phyloP scores from a whole-genome alignment of 306 rosid species.

The Gastrolobium villosum region DNA sequence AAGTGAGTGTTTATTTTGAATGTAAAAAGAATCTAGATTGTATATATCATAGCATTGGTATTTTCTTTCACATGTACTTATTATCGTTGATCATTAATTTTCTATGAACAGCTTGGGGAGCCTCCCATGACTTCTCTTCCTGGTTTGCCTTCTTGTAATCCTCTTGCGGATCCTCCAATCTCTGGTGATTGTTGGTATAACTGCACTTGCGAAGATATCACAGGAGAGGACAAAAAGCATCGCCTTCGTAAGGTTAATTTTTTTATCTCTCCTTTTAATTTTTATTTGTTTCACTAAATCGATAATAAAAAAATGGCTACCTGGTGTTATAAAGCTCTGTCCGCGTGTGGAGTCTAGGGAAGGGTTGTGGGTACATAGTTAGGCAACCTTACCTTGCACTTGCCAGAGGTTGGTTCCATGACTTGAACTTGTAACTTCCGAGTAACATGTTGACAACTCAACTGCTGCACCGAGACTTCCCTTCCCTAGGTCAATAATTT shows the following conservation, averaged over 20 bases:
- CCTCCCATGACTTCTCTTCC: conserved; percentile 68
- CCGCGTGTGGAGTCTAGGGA: conserved; percentile 13
- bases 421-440: conserved; percentile 12
- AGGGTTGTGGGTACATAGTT: conserved; percentile 11
- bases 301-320: background rate
- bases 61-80: conserved; percentile 40
- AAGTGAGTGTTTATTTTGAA: conserved; percentile 62
- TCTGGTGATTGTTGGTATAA: conserved; percentile 96
- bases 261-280: conserved; percentile 23
- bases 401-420: conserved; percentile 13
- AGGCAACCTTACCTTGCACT: conserved; percentile 29
- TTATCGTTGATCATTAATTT: conserved; percentile 24
- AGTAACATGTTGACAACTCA: background rate
- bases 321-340: conserved; percentile 4
- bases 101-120: conserved; percentile 87
- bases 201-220: conserved; percentile 89
- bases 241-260: conserved; percentile 85
- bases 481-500: conserved; percentile 14
- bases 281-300: conserved; percentile 30
- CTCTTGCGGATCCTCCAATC: conserved; percentile 83
- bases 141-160: conserved; percentile 81
- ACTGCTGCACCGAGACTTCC: background rate
- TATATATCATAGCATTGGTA: conserved; percentile 29
- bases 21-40: conserved; percentile 12
- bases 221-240: conserved; percentile 84